phyloP scores from a whole-genome alignment of 768 basidiomycete species.

The Suillus luteus region DNA sequence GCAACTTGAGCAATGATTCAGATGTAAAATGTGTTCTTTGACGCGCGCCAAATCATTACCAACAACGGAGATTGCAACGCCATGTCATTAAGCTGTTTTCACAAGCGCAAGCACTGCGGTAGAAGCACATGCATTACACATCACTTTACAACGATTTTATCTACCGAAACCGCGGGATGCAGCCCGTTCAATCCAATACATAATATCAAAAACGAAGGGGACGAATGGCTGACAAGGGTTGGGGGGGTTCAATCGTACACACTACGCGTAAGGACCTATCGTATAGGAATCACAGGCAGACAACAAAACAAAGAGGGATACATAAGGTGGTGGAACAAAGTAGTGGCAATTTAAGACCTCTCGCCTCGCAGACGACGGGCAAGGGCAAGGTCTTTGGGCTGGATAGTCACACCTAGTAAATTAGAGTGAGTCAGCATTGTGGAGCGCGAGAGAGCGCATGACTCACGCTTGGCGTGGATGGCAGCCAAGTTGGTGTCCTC shows the following conservation, averaged over 20 bases:
- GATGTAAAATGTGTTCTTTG: background rate
- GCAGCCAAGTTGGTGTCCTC: constrained; percentile 92
- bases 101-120: constrained; percentile 8
- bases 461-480: constrained; percentile 80
- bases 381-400: constrained; percentile 88
- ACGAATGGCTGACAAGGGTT: constrained; percentile 8
- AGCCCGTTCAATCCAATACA: constrained; percentile 3
- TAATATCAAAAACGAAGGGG: constrained; percentile 16
- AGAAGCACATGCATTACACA: constrained; percentile 29
- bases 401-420: constrained; percentile 56
- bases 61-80: background rate
- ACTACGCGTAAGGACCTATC: constrained; percentile 32
- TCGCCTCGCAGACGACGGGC: constrained; percentile 87
- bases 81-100: background rate
- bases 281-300: constrained; percentile 25
- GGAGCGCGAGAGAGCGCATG: constrained; percentile 10
- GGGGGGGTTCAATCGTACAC: constrained; percentile 27
- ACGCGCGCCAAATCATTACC: background rate
- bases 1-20: background rate
- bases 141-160: constrained; percentile 31
- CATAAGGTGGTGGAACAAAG: constrained; percentile 3
- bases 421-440: constrained; percentile 16
- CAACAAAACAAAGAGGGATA: constrained; percentile 13
- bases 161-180: constrained; percentile 19
- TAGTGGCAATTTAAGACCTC: constrained; percentile 55